These are phyloP conservation scores for Candida palmyrensis DNA, from an alignment of 805 yeast genomes.

Conservation along the genomic window DNA sequence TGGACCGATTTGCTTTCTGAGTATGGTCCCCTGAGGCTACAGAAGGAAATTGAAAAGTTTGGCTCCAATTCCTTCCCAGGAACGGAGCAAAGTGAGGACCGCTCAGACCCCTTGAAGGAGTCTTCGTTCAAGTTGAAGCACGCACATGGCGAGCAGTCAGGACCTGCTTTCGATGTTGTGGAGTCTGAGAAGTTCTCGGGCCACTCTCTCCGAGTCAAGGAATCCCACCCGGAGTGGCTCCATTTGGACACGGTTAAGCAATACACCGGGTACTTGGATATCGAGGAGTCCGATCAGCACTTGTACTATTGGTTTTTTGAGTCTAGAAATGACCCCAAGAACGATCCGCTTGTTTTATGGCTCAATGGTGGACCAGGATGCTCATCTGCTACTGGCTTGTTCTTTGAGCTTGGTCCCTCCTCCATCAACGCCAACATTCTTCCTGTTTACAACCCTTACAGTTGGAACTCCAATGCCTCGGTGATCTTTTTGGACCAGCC, in stretches of 20 bases:
- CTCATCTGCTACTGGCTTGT: slow-evolving; percentile 82
- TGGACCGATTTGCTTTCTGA: slow-evolving; percentile 2
- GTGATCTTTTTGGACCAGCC: slow-evolving; percentile 94
- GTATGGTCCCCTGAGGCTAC: slow-evolving; percentile 3
- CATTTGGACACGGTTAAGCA: slow-evolving; percentile 34
- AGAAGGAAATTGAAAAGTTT: slow-evolving; percentile 1
- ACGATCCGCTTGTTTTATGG: slow-evolving; percentile 88
- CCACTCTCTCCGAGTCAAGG: slow-evolving; percentile 25
- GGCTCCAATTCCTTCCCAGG: slow-evolving; percentile 3
- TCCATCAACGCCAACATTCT: slow-evolving; percentile 59
- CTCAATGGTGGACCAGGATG: slow-evolving; percentile 97
- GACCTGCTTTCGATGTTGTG: slow-evolving; percentile 4
- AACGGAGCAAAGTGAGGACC: not conserved
- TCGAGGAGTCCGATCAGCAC: slow-evolving; percentile 49
- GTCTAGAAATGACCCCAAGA: slow-evolving; percentile 79
- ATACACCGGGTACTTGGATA: slow-evolving; percentile 36
- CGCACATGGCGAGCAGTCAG: not conserved
- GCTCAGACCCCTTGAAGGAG: not conserved
- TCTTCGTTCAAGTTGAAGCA: not conserved
- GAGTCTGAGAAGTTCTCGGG: slow-evolving; percentile 15
- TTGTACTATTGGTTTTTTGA: slow-evolving; percentile 94
- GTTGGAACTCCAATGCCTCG: slow-evolving; percentile 91
- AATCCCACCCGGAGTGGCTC: slow-evolving; percentile 28
- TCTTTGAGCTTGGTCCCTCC: slow-evolving; percentile 91
- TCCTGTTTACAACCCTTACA: slow-evolving; percentile 73